Conservation (phyloP, 805 yeast species). For the Osmozyma mogii region DNA sequence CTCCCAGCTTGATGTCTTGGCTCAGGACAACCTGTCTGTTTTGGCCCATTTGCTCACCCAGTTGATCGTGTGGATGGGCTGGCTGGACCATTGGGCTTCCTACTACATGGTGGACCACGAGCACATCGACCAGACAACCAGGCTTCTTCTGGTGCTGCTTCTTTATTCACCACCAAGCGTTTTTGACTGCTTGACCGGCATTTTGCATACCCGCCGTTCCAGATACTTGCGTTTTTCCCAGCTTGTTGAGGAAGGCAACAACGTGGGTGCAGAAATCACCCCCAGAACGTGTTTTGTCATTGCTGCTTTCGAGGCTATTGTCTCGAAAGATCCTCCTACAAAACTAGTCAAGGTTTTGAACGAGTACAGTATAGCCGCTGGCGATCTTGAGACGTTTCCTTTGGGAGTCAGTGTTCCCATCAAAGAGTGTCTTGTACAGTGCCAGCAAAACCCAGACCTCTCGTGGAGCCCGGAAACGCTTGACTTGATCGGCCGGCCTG, state of each 20-base stretch:
- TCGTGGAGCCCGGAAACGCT: conserved; percentile 41
- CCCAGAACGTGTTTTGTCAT: conserved; percentile 59
- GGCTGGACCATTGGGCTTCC: conserved; percentile 59
- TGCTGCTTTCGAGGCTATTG: conserved; percentile 53
- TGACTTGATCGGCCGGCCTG: conserved; percentile 61
- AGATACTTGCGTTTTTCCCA: conserved; percentile 63
- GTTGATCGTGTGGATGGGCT: conserved; percentile 59
- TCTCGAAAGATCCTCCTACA: conserved; percentile 35
- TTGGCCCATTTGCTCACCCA: conserved; percentile 54
- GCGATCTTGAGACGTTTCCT: conserved; percentile 63
- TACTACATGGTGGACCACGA: conserved; percentile 39
- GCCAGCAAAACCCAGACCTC: conserved; percentile 46
- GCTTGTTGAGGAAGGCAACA: conserved; percentile 53
- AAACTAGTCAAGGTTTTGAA: conserved; percentile 58
- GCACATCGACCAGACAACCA: conserved; percentile 30
- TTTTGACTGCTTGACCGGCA: conserved; percentile 46
- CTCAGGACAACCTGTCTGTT: conserved; percentile 22
- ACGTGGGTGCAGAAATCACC: conserved; percentile 50
- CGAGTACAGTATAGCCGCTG: conserved; percentile 43
- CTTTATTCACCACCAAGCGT: conserved; percentile 55
- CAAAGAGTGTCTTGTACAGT: conserved; percentile 47
- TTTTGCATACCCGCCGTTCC: conserved; percentile 34
- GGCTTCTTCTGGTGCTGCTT: conserved; percentile 38
- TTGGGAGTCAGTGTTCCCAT: conserved; percentile 63
- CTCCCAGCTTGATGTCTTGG: conserved; percentile 45